Base-by-base conservation (phyloP, 345 rosid species). In the Hypericum androsaemum region DNA sequence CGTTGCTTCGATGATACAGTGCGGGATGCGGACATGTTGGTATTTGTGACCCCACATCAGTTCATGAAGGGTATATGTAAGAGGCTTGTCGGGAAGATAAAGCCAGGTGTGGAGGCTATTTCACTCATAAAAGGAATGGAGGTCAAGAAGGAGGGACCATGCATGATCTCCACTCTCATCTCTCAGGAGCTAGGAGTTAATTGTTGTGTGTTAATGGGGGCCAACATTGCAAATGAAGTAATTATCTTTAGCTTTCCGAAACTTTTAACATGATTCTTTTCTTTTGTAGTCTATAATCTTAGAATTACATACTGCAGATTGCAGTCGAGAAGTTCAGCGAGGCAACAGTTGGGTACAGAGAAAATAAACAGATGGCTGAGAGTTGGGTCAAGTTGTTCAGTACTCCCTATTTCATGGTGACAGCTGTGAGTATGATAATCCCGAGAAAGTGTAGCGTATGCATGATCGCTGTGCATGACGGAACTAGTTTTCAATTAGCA, bases 91-190 rank as follows among this genome's bases (percentile, higher is more conserved):
- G 90, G 97, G 47, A 83, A 81, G 64, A 38, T 88, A 62, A 71
- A 64, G 47, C 71, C 65, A 57, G 81, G 71, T 41, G 90, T 61
- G 10, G 82, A 80, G 64, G 98, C 88, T 37, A 80, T 92, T 74
- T 92, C 98, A 44, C 95, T 92, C 15, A 82, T 83, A 48, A 88
- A 92, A 67, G 98, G 98, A 48, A 92, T 92, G 98, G 90, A 92
- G 66, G 83, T 92, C 50, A 92, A 78, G 74, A 81, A 62, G 71
- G 97, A 92, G 62, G 98, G 98, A 37, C 98, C 97, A 3, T 55
- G 95, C 69, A 83, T 88, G 98, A 88, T 92, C 66, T 92, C 98
- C 12, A 75, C 56, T 69, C 77, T 83, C 38, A 85, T 92, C 47
- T 79, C 95, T 0, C 69, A 74, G 66, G 78, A 71, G 66, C 95